Conservation (phyloP, 176 grass and related monocot species). For the Oryza glumipatula region DNA sequence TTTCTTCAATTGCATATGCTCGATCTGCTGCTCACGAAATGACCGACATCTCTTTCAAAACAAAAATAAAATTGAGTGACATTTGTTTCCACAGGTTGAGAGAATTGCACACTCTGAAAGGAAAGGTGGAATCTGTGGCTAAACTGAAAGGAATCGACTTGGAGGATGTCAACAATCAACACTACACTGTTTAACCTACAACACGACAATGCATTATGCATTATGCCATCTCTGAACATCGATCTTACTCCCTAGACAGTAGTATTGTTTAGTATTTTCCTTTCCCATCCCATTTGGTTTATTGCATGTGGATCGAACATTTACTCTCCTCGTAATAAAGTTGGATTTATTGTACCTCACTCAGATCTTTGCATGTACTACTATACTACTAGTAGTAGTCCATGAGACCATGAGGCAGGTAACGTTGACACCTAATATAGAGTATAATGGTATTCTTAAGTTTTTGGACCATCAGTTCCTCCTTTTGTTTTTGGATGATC, state of each 20-base stretch:
- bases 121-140: conserved; percentile 51
- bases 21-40: not conserved
- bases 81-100: conserved; percentile 34
- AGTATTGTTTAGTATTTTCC: not conserved
- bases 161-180: conserved; percentile 58
- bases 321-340: not conserved
- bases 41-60: too few relatives aligned
- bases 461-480: not conserved
- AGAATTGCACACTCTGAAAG: conserved; percentile 65
- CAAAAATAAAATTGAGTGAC: too few relatives aligned
- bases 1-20: not conserved
- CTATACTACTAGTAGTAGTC: not conserved
- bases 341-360: not conserved
- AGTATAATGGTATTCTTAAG: not conserved
- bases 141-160: conserved; percentile 58
- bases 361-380: not conserved
- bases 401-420: not conserved
- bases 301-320: not conserved
- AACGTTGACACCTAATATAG: not conserved
- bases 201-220: not conserved
- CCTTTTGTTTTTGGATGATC: not conserved
- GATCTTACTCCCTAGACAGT: not conserved
- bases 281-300: not conserved
- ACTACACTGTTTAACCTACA: conserved; percentile 51
- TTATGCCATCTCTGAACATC: not conserved